Base-by-base conservation (phyloP, 75 land plant species). In the Picea glauca region DNA sequence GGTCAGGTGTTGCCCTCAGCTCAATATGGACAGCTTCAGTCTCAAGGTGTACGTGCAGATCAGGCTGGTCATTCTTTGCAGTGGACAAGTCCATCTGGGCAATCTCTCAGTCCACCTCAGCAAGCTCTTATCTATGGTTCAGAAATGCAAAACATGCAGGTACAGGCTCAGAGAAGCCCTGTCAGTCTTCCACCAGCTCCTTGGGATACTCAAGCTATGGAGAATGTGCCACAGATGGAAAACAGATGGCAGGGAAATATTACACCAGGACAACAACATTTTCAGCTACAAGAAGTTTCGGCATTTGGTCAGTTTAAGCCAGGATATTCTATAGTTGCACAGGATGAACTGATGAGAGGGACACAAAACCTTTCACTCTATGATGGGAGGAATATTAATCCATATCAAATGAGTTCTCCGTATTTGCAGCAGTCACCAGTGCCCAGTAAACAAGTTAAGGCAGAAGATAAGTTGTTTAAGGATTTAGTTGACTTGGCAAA, bases 401-500 rank as follows among this genome's bases (percentile, higher is more conserved):
- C 84, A 4, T 72, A 83, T 63, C 83, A 79, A 56, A 76, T 60
- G 59, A 32, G 77, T 30, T 75, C 85, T 18, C 83, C 92, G 20
- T 81, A 83, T 67, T 58, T 73, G 7, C 81, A 87, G 26, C 76
- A 75, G 31, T 50, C 76, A 5, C 21, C 60, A 31, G 20, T 75
- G 18, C 59, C 88, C 2, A 81, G 21, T 30, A 92, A 83, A 74
- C 87, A 86, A 59, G 17, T 74, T 13, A 92, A 88, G 67, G 85
- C 90, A 11, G 94, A 92, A 79, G 94, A 92, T 74, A 88, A 83
- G 78, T 75, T 92, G 50, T 92, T 92, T 77, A 89, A 90, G 4
- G 92, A 92, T 75, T 88, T 92, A 43, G 92, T 92, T 60, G 81
- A 81, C 79, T 79, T 92, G n/a, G 87, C 90, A 31, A 92, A 84